Evolutionary conservation across 148 eudicot genomes (phyloP).

Genomic region (Bassia scoparia): DNA sequence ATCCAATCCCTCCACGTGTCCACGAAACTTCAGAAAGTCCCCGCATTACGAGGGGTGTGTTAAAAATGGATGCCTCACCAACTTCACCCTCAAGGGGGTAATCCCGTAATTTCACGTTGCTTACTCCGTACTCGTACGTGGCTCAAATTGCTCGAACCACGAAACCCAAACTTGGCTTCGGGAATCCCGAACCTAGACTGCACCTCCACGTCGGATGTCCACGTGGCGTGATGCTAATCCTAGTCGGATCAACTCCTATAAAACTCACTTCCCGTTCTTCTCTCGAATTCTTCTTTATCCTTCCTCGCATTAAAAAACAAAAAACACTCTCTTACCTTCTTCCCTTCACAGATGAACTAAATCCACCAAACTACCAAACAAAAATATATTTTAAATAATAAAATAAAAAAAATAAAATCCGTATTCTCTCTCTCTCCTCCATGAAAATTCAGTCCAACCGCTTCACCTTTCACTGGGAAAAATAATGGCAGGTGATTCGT

Average conservation of each 20-base stretch:
- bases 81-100: background rate
- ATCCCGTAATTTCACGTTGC: slow-evolving; percentile 1
- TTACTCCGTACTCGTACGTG: slow-evolving; percentile 26
- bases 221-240: slow-evolving; percentile 20
- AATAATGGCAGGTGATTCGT: slow-evolving; percentile 25
- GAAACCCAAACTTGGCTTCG: background rate
- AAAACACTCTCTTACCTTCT: background rate
- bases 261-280: slow-evolving; percentile 7
- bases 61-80: background rate
- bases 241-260: slow-evolving; percentile 15
- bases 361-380: slow-evolving; percentile 28
- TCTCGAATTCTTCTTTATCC: slow-evolving; percentile 21
- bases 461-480: slow-evolving; percentile 8
- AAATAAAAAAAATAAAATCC: background rate
- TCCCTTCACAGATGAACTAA: slow-evolving; percentile 25
- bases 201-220: background rate
- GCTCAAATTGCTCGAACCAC: slow-evolving; percentile 12
- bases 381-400: background rate
- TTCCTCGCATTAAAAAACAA: background rate
- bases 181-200: background rate
- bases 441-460: slow-evolving; percentile 26
- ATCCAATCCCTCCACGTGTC: slow-evolving; percentile 1
- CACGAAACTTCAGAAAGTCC: background rate
- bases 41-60: slow-evolving; percentile 15
- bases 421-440: slow-evolving; percentile 8